Evolutionary conservation across 805 yeast species (phyloP), one percentile per base, ranked within the genome.

Genomic region (Lipomyces starkeyi): DNA sequence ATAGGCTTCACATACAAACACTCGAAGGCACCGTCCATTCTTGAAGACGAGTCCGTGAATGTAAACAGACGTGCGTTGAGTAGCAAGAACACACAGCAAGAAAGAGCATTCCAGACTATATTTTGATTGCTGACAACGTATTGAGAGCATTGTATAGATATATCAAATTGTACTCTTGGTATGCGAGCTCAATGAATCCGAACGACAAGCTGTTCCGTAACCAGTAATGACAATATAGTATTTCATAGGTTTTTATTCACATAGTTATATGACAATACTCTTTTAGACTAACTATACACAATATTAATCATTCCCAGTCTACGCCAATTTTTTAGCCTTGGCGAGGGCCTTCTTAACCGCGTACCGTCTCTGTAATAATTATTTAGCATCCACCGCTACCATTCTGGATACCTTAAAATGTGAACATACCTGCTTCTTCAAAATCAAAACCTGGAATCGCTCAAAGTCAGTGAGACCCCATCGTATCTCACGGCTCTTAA

Each of bases 371-470:
- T 68, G 35, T 7, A 61, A 43, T 13, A 14, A 11, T 29, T 4
- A 29, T 5, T 52, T 20, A 40, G 40, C 40, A 8, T 37, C 40
- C 40, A 37, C 40, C 17, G 14, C 5, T 52, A 27, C 27, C 49
- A 58, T 27, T 27, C 25, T n/a, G 17, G 8, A 35, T 11, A 13
- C 17, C 14, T 25, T 6, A 25, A 20, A 5, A 25, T 1, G 6
- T 2, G 20, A 29, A 59, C 73, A n/a, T 55, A 69, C 72, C 88
- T 96, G 98, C 89, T 94, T 95, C 91, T 91, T 95, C 83, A 93
- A 88, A 78, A 93, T 96, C 83, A 91, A 82, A 78, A 94, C 99
- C 88, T 94, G 97, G 97, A 95, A 95, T 89, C 99, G 93, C 88
- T 95, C 97, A 80, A 95, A 95, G 85, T 95, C 99, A 78, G 94